A percentile compares a stretch with the other conserved stretches of the same genome.
These are phyloP conservation scores for Nicotiana tabacum DNA, from an alignment of 257 asterid species.

Conservation along the genomic window DNA sequence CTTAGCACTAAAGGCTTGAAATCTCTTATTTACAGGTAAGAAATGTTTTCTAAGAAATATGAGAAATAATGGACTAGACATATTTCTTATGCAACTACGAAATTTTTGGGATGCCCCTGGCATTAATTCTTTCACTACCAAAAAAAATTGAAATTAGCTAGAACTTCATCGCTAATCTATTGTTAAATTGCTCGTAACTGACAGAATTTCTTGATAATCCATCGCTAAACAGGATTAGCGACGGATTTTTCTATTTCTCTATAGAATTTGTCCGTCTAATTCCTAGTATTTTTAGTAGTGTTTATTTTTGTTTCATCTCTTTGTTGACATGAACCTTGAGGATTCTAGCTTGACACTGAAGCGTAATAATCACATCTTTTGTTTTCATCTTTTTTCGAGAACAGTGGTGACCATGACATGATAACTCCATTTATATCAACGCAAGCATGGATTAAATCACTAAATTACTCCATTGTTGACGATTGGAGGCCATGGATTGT, in stretches of 20 bases:
- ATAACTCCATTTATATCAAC: not conserved
- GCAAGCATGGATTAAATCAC: not conserved
- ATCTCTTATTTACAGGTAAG: constrained; percentile 1
- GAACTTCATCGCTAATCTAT: no score
- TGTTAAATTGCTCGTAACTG: no score
- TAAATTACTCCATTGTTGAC: not conserved
- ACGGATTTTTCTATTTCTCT: no score
- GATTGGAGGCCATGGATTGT: not conserved
- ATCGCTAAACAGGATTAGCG: no score
- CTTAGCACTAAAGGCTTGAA: not conserved
- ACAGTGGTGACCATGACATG: constrained; percentile 3
- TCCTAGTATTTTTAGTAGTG: no score
- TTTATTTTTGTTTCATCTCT: not conserved
- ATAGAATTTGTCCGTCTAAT: no score
- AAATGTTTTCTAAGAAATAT: not conserved
- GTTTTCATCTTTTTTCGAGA: not conserved
- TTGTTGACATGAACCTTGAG: no score
- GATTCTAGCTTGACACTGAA: not conserved
- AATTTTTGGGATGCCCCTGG: no score
- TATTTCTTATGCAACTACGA: no score
- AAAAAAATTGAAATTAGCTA: no score
- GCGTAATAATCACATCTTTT: not conserved
- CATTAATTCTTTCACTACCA: no score
- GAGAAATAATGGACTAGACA: not conserved
- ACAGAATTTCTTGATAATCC: no score